A percentile compares a stretch with the other conserved stretches of the same genome.
phyloP scores from a whole-genome alignment of 2,329 filamentous ascomycete species.

The Sclerotinia borealis region DNA sequence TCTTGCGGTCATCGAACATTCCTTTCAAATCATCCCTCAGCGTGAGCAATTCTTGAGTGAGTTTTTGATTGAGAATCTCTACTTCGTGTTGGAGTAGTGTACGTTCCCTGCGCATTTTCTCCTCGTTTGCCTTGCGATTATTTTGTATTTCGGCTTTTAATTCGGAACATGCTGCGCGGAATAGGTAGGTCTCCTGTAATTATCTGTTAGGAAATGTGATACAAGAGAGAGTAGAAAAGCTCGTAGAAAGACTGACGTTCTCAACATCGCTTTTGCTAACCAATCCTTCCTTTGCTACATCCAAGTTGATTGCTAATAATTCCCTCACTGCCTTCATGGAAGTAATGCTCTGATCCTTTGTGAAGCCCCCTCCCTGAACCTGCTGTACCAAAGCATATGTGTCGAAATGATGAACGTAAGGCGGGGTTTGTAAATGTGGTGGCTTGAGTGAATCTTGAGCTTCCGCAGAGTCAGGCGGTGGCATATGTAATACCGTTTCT shows the following conservation, averaged over 20 bases:
- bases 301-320: slow-evolving; percentile 71
- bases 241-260: slow-evolving; percentile 45
- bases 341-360: slow-evolving; percentile 66
- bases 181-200: slow-evolving; percentile 73
- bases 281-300: slow-evolving; percentile 70
- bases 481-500: slow-evolving; percentile 46
- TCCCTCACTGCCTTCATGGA: slow-evolving; percentile 88
- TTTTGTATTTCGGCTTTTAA: slow-evolving; percentile 81
- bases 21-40: slow-evolving; percentile 90
- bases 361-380: slow-evolving; percentile 66
- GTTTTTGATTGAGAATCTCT: slow-evolving; percentile 80
- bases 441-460: slow-evolving; percentile 41
- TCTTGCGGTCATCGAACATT: slow-evolving; percentile 93
- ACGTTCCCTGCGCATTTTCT: slow-evolving; percentile 75
- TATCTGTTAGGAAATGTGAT: neutral
- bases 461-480: slow-evolving; percentile 36
- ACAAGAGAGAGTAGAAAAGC: neutral
- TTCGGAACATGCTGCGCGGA: slow-evolving; percentile 89
- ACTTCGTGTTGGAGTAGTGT: slow-evolving; percentile 87
- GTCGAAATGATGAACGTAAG: slow-evolving; percentile 94
- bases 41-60: slow-evolving; percentile 75
- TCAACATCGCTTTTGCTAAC: slow-evolving; percentile 91
- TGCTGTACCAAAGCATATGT: slow-evolving; percentile 83
- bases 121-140: slow-evolving; percentile 67
- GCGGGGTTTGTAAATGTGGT: slow-evolving; percentile 65